Evolutionary conservation across 2,329 filamentous ascomycete species (phyloP).

Genomic region (Teratosphaeria pseudoeucalypti): DNA sequence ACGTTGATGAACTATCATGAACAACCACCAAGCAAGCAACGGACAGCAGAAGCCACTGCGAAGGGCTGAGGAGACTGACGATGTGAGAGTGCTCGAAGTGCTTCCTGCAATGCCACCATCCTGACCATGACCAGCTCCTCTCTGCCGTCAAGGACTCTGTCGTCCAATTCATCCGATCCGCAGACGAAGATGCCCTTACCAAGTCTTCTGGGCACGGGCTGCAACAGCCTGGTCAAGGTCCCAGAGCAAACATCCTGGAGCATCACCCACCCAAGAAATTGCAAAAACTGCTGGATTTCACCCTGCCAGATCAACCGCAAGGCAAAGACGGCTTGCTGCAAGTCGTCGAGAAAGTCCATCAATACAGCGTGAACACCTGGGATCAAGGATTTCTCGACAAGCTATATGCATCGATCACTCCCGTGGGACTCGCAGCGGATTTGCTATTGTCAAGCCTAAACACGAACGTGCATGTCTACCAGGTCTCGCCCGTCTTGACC

Average conservation of each 20-base stretch:
- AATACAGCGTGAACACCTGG: slow-evolving; percentile 96
- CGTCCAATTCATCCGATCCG: slow-evolving; percentile 59
- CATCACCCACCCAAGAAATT: slow-evolving; percentile 35
- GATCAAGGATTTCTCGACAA: slow-evolving; percentile 95
- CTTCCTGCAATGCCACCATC: not conserved
- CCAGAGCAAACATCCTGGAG: slow-evolving; percentile 27
- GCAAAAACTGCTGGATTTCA: slow-evolving; percentile 28
- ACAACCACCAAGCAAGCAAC: not conserved
- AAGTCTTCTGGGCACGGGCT: slow-evolving; percentile 48
- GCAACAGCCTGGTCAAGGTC: slow-evolving; percentile 46
- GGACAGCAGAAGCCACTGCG: slow-evolving; percentile 8
- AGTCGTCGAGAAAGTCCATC: slow-evolving; percentile 57
- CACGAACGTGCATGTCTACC: slow-evolving; percentile 90
- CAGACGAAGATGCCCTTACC: slow-evolving; percentile 51
- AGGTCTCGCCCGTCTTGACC: slow-evolving; percentile 81
- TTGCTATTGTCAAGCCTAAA: slow-evolving; percentile 77
- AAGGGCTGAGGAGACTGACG: slow-evolving; percentile 27
- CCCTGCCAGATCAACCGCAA: slow-evolving; percentile 26
- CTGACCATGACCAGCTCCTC: slow-evolving; percentile 46
- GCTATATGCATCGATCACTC: slow-evolving; percentile 81
- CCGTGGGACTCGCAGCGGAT: slow-evolving; percentile 76
- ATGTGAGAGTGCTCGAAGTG: slow-evolving; percentile 15
- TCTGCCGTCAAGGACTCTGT: slow-evolving; percentile 57
- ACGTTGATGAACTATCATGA: not conserved
- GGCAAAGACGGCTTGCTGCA: slow-evolving; percentile 35